Conservation (phyloP, 768 basidiomycete species). For the Mycena amicta region DNA sequence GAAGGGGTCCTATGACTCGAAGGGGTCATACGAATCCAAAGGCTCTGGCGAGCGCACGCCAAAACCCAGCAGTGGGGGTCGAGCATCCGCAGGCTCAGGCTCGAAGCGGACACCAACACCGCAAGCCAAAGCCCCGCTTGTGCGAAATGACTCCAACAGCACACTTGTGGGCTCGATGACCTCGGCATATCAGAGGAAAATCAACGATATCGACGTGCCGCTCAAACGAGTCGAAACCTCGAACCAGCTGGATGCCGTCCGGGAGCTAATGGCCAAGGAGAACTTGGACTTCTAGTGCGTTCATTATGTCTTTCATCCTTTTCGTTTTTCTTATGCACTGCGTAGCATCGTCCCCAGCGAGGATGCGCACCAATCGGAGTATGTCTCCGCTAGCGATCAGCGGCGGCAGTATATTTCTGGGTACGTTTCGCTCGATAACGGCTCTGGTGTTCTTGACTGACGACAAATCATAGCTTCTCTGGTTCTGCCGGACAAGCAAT, state of each 20-base stretch:
- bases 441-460: slow-evolving; percentile 26
- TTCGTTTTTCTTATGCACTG: slow-evolving; percentile 1
- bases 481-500: slow-evolving; percentile 75
- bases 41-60: slow-evolving; percentile 34
- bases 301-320: slow-evolving; percentile 7
- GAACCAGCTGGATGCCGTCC: slow-evolving; percentile 60
- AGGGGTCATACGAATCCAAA: background rate
- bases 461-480: slow-evolving; percentile 48
- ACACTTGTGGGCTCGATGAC: slow-evolving; percentile 61
- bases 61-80: slow-evolving; percentile 21
- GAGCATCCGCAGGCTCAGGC: slow-evolving; percentile 30
- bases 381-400: slow-evolving; percentile 75
- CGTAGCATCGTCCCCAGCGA: slow-evolving; percentile 75
- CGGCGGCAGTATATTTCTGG: slow-evolving; percentile 78
- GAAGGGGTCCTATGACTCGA: slow-evolving; percentile 26
- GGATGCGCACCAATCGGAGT: slow-evolving; percentile 85
- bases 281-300: slow-evolving; percentile 77
- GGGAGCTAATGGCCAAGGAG: slow-evolving; percentile 68
- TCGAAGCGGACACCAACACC: slow-evolving; percentile 16
- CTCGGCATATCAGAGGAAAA: slow-evolving; percentile 69
- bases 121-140: slow-evolving; percentile 44
- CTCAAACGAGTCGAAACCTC: slow-evolving; percentile 58
- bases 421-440: slow-evolving; percentile 44
- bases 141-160: slow-evolving; percentile 65
- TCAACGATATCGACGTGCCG: slow-evolving; percentile 61